Evolutionary conservation across 1,139 yeast species (phyloP), one percentile per base, ranked within the genome.

Genomic region (Protomyces lactucae-debilis): DNA sequence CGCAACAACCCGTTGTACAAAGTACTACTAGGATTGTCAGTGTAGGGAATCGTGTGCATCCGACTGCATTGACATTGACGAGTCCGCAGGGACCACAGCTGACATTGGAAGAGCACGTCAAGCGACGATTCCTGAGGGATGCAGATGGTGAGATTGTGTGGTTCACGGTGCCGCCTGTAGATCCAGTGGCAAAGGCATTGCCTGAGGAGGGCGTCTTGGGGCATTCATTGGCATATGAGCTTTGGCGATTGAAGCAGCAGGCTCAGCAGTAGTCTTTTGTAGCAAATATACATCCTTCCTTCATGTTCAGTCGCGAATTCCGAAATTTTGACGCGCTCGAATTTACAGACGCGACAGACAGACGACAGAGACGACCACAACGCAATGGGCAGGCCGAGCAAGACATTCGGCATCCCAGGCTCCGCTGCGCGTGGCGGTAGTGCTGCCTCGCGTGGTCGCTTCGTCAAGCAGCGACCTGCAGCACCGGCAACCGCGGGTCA

Each of bases 111-210:
- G 71, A 69, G 5, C 61, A 66, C 48, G 66, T 67, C 40, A 65
- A 68, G 18, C 66, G 64, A 18, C 36, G 37, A 54, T 66, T 67
- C 40, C 64, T 68, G 53, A 60, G 60, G 32, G 72, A 68, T 45
- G 68, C 65, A 39, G 60, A 60, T 32, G 72, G 70, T 12, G 67
- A 67, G 35, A 60, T 71, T 4, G 59, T 71, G 16, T 71, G 71
- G 70, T 71, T 70, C 65, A 64, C 71, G 57, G 72, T 68, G 46
- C 72, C 72, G 16, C 73, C 72, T n/a, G 65, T 66, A 18, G 72
- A 71, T 40, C 52, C 64, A 10, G 60, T 59, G 16, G 48, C 48
- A 12, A 43, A 18, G 48, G 25, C 25, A 16, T 21, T 43, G 12
- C 12, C 23, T 10, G 48, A 23, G 18, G 23, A 43, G 2, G 48